Evolutionary conservation across 768 basidiomycete species (phyloP), one percentile per base, ranked within the genome.

Genomic region (Xerocomellus amylosporus): DNA sequence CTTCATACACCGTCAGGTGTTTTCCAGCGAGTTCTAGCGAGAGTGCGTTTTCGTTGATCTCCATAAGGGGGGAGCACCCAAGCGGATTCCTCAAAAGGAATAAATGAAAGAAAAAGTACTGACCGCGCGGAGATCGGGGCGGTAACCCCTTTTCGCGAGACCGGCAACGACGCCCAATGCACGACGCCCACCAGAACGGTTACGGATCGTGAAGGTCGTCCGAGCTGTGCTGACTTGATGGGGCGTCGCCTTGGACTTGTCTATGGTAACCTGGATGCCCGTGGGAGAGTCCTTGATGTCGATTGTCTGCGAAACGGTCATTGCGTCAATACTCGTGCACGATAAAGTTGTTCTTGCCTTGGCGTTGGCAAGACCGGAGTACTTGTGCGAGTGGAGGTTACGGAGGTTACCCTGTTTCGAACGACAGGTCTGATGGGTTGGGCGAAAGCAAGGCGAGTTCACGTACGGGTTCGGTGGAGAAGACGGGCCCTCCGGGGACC

Each of bases 11-110:
- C 77, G 73, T 72, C 66, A 43, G 75, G 79, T 72, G 72, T 62
- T 71, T 66, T 89, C 86, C 86, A 82, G 88, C 79, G 87, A 90
- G 90, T 90, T 93, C 90, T 93, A 93, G 86, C 86, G 85, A 82
- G 85, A 86, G 75, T 91, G 90, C 88, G 74, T 77, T 65, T 60
- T 38, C 30, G 40, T 46, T 34, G 40, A n/a, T 45, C 34, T 44
- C 53, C 58, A 22, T 9, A 31, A 10, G 30, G 30, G 7, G 14
- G n/a, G 10, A 45, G 22, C 31, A 4, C 17, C 9, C 10, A 12
- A 10, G 8, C 17, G 7, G 19, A 17, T 22, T 8, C 37, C 15
- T 43, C 4, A 4, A 13, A 34, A 15, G 4, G 22, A 10, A n/a
- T 2, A 9, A 17, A 20, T 48, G 45, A 45, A 15, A 53, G 22